A percentile compares a stretch with the other conserved stretches of the same genome.
Conservation (phyloP, 805 yeast species). For the Cyberlindnera misumaiensis region DNA sequence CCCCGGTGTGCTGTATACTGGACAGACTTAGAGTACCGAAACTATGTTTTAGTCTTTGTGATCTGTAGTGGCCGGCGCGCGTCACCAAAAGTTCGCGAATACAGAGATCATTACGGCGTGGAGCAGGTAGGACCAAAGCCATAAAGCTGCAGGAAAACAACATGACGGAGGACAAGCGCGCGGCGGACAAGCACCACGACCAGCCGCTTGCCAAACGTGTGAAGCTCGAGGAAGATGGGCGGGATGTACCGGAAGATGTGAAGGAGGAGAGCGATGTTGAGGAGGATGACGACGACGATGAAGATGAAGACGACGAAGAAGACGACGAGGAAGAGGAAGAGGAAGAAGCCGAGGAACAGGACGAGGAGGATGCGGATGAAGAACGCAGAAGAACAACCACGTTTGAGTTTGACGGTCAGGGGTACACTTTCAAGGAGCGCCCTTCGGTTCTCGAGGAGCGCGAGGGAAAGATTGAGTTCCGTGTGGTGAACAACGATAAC, state of each 20-base stretch:
- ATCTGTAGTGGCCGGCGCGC: no score
- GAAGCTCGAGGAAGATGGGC: constrained; percentile 11
- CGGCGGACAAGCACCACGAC: constrained; percentile 17
- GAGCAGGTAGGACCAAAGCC: no score
- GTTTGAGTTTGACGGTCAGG: constrained; percentile 58
- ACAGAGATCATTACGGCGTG: no score
- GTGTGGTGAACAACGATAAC: constrained; percentile 95
- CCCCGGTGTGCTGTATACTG: no score
- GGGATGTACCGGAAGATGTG: background rate
- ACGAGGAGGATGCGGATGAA: constrained; percentile 26
- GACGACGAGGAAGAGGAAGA: constrained; percentile 22
- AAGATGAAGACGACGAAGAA: constrained; percentile 17
- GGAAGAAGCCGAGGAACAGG: constrained; percentile 18
- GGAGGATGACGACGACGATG: constrained; percentile 19
- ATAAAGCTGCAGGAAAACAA: background rate
- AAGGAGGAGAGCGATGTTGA: constrained; percentile 12
- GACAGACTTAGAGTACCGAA: no score
- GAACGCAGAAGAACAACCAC: constrained; percentile 32
- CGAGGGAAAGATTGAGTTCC: constrained; percentile 87
- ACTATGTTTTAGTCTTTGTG: no score
- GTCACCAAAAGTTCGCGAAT: no score
- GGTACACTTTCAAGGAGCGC: constrained; percentile 80
- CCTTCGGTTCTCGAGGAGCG: constrained; percentile 93
- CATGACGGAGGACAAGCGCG: constrained; percentile 15
- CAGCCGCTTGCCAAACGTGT: constrained; percentile 25